These are phyloP conservation scores for Alternaria longipes DNA, from an alignment of 2,329 filamentous ascomycete species.

Conservation along the genomic window DNA sequence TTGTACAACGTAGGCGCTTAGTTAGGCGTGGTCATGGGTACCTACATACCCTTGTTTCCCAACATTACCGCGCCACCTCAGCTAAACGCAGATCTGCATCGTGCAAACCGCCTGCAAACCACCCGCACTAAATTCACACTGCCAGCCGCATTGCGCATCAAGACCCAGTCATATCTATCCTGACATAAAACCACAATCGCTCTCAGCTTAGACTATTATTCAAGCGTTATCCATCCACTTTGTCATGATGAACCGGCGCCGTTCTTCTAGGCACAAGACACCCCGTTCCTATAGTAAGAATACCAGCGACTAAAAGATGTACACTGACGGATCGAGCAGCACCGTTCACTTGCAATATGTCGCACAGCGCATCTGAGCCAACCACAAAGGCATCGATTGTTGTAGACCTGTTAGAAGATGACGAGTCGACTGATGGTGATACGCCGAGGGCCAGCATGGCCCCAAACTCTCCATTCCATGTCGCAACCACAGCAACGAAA, in stretches of 20 bases:
- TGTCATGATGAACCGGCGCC: not conserved
- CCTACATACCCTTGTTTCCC: not conserved
- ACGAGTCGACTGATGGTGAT: not conserved
- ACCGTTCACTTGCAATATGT: not conserved
- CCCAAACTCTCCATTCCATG: not conserved
- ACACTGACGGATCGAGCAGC: not conserved
- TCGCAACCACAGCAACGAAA: not conserved
- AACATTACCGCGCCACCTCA: not conserved
- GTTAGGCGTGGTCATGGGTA: not conserved
- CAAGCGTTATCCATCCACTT: not conserved
- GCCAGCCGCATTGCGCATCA: not conserved
- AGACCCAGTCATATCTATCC: not conserved
- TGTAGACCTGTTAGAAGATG: not conserved
- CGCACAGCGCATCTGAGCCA: not conserved
- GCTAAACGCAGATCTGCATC: not conserved
- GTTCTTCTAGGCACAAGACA: not conserved
- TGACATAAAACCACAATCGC: no score
- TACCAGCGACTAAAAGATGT: not conserved
- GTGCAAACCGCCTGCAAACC: not conserved
- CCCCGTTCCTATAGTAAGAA: not conserved
- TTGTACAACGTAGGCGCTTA: not conserved
- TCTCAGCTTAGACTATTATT: not conserved
- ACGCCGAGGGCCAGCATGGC: not conserved
- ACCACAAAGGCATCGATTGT: not conserved
- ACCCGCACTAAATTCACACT: not conserved